These are phyloP conservation scores for Curvularia lunata DNA, from an alignment of 2,329 filamentous ascomycete genomes.

Conservation along the genomic window DNA sequence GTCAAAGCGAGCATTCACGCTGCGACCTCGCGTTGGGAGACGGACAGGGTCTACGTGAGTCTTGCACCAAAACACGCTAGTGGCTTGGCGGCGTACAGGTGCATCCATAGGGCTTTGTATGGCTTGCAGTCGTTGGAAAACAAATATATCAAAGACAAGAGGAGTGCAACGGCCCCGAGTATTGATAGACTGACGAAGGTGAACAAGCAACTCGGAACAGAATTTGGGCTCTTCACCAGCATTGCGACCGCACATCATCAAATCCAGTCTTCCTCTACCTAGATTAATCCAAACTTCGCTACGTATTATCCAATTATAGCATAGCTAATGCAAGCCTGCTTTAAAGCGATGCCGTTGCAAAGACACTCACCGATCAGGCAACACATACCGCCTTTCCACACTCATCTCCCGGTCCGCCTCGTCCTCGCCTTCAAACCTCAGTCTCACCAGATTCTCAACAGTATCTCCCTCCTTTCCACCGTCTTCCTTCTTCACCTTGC, in stretches of 20 bases:
- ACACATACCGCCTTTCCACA: conserved; percentile 59
- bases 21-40: conserved; percentile 2
- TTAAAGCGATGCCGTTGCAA: background rate
- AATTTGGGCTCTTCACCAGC: background rate
- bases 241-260: background rate
- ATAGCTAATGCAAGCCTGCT: background rate
- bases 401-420: conserved; percentile 54
- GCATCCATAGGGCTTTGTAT: background rate
- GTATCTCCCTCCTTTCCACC: conserved; percentile 52
- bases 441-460: conserved; percentile 49
- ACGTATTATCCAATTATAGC: conserved; percentile 6
- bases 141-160: too few species aligned
- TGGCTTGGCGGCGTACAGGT: conserved; percentile 7
- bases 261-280: background rate
- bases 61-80: conserved; percentile 6
- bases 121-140: background rate
- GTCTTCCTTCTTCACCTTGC: conserved; percentile 48
- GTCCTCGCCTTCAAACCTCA: conserved; percentile 59
- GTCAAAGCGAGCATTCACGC: conserved; percentile 7
- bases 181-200: background rate
- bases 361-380: conserved; percentile 40
- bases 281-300: conserved; percentile 2
- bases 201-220: background rate
- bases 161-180: too few species aligned
- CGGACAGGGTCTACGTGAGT: conserved; percentile 4